Evolutionary conservation across 306 rosid genomes (phyloP), one percentile per base, ranked within the genome.

Genomic region (Benincasa hispida): DNA sequence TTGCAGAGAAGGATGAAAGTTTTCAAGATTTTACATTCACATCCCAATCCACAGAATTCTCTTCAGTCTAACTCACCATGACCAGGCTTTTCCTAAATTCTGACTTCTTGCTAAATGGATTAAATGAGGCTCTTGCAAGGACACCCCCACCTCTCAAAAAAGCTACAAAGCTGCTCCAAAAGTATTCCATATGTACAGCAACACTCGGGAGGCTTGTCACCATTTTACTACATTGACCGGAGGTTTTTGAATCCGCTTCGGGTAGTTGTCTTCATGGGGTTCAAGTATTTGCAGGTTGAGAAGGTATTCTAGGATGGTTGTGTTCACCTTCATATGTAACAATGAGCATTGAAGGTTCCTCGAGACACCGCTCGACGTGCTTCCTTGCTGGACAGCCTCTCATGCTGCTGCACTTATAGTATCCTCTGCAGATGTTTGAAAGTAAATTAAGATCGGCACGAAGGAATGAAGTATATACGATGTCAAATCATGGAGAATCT

Each of bases 331-430:
- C 99, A 81, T 95, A 95, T 70, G 98, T 95, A 74, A 95, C 98
- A 12, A 87, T 85, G 54, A 95, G 97, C 99, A 95, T 95, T 9
- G 98, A 87, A 22, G 99, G 92, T 48, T 95, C 98, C 82, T 95
- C 99, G 81, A 90, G 88, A 85, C 96, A 92, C 83, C 98, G 87
- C 85, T 95, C 99, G 5, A 95, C 99, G 56, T 94, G 99, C 85
- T 94, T 94, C 86, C 99, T 94, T 13, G 99, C 99, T 34, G 99
- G 99, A 79, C 99, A 94, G 25, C 99, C 99, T 87, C 99, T 89
- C 99, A 94, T 94, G 92, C 99, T 94, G 87, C 99, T 94, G 82
- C 99, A 94, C 83, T 94, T 94, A 32, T 94, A 94, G 85, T 95
- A 95, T 77, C 99, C 99, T 90, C 99, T 95, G 86, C 79, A 83